These are phyloP conservation scores for Hamamelis virginiana DNA, from an alignment of 164 flowering plant species.

Conservation along the genomic window DNA sequence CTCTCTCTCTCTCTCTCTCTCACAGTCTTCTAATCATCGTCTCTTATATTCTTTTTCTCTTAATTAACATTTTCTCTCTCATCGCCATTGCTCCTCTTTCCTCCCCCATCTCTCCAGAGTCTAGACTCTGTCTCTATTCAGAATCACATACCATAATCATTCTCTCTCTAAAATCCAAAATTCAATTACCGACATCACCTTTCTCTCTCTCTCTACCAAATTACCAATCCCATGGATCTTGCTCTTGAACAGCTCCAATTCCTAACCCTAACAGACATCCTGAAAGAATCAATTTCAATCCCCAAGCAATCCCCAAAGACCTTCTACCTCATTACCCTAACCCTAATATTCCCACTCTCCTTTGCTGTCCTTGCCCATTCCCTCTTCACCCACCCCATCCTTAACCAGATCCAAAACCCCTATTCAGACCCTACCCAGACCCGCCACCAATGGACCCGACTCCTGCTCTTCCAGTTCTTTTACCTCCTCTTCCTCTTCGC, in stretches of 20 bases:
- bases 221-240: constrained; percentile 57
- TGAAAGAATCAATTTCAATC: constrained; percentile 67
- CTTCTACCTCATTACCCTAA: constrained; percentile 74
- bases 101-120: too few species aligned
- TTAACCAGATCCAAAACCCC: constrained; percentile 38
- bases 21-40: too few species aligned
- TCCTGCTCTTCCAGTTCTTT: constrained; percentile 56
- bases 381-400: constrained; percentile 67
- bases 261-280: constrained; percentile 40
- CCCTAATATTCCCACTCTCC: constrained; percentile 87
- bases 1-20: too few species aligned
- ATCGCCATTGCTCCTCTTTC: too few species aligned
- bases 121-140: not conserved
- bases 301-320: constrained; percentile 57
- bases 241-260: constrained; percentile 75
- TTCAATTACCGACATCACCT: too few species aligned
- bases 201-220: not conserved
- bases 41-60: too few species aligned
- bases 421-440: constrained; percentile 25
- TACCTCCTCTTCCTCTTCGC: constrained; percentile 83
- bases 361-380: constrained; percentile 88
- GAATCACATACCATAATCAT: not conserved
- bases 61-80: too few species aligned
- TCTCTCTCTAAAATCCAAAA: too few species aligned
- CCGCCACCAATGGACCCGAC: constrained; percentile 41